Conservation (phyloP, 2,329 filamentous ascomycete species). For the Cyanodermella asteris region DNA sequence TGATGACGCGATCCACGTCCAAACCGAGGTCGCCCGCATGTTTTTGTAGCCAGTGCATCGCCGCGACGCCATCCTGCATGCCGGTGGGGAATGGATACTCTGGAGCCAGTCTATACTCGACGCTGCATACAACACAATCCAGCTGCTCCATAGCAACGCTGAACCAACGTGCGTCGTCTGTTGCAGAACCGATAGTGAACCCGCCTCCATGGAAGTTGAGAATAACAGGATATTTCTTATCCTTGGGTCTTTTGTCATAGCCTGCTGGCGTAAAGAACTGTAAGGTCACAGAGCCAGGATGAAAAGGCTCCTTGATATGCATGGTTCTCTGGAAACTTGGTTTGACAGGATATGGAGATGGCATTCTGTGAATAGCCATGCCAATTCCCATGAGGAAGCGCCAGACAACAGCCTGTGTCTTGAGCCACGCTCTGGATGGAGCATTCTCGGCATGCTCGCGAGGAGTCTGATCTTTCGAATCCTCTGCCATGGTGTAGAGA, state of each 20-base stretch:
- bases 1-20: slow-evolving; percentile 32
- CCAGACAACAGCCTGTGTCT: slow-evolving; percentile 43
- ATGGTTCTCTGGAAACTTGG: slow-evolving; percentile 38
- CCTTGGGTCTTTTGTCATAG: slow-evolving; percentile 14
- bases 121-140: slow-evolving; percentile 35
- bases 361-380: slow-evolving; percentile 44
- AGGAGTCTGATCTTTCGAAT: no score
- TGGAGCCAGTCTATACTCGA: slow-evolving; percentile 39
- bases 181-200: slow-evolving; percentile 36
- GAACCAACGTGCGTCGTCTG: slow-evolving; percentile 40
- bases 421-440: no score
- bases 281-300: background rate
- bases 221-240: slow-evolving; percentile 31
- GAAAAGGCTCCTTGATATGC: background rate
- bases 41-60: slow-evolving; percentile 34
- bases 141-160: slow-evolving; percentile 31
- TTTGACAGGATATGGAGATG: slow-evolving; percentile 35
- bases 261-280: no score
- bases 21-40: slow-evolving; percentile 34
- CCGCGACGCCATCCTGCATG: slow-evolving; percentile 41
- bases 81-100: slow-evolving; percentile 40
- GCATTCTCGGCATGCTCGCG: no score
- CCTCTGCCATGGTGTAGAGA: slow-evolving; percentile 10
- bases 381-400: slow-evolving; percentile 45
- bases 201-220: slow-evolving; percentile 45